These are phyloP conservation scores for Stellera chamaejasme DNA, from an alignment of 345 rosid genomes.

Conservation along the genomic window DNA sequence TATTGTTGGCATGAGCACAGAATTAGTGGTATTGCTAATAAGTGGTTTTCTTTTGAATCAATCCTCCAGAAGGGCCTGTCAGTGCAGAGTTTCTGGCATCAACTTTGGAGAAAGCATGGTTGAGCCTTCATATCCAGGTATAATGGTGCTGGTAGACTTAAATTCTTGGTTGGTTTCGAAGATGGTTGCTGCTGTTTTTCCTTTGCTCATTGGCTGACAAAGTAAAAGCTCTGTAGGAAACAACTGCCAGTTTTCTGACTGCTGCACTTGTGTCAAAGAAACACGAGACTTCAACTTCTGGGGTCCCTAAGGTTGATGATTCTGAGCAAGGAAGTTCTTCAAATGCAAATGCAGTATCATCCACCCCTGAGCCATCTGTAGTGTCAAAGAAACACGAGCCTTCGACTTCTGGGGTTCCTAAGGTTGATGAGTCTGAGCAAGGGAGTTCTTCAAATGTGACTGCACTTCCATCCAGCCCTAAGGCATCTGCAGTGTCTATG, in stretches of 20 bases:
- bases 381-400: slow-evolving; percentile 38
- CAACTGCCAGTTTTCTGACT: slow-evolving; percentile 59
- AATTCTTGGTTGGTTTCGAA: not conserved
- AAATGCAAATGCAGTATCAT: slow-evolving; percentile 18
- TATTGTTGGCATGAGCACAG: not conserved
- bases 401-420: slow-evolving; percentile 33
- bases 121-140: slow-evolving; percentile 87
- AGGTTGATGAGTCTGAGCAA: slow-evolving; percentile 21
- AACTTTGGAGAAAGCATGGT: slow-evolving; percentile 69
- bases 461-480: slow-evolving; percentile 22
- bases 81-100: slow-evolving; percentile 61
- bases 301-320: slow-evolving; percentile 22
- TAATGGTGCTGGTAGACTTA: slow-evolving; percentile 6
- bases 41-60: slow-evolving; percentile 12
- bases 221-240: slow-evolving; percentile 43
- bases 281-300: slow-evolving; percentile 38
- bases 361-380: too few relatives aligned
- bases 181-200: not conserved
- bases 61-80: slow-evolving; percentile 58
- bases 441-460: slow-evolving; percentile 38
- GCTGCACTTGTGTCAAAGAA: slow-evolving; percentile 67
- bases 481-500: slow-evolving; percentile 22
- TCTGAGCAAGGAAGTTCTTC: slow-evolving; percentile 40
- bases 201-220: not conserved
- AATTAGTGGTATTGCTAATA: not conserved